Base-by-base conservation (phyloP, 2,329 filamentous ascomycete genomes). In the Fusarium nurragi region DNA sequence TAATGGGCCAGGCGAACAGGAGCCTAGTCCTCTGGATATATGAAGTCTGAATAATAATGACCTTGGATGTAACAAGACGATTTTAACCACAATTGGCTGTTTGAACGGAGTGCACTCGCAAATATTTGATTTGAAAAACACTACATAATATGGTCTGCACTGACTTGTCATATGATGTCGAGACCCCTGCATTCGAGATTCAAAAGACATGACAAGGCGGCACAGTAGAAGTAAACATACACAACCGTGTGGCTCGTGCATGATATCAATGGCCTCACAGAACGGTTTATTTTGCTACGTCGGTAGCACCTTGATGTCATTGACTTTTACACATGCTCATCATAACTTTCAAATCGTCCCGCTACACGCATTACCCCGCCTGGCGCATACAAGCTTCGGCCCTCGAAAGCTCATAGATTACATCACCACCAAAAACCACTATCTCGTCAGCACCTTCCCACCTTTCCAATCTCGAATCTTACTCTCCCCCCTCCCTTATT, bases 351-450 rank as follows among this genome's bases (percentile, higher is more conserved):
- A 14, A 38, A 32, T 30, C 11, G 34, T 49, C 51, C 49, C 70
- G 60, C 26, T 73, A 68, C 14, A 36, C 52, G 64, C 71, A 73
- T 63, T 32, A 45, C 58, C 61, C 59, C 59, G 47, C 45, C 36
- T 48, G 25, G 16, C 51, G 65, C 71, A 71, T 67, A 63, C 43
- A 41, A 19, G 22, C 23, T 45, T 37, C 38, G 43, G 48, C 58
- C 41, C 44, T 34, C 32, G 32, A 40, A 25, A 34, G 13, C n/a
- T 44, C 25, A 40, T 54, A 38, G 51, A 75, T 74, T 71, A 72
- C 69, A 73, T 73, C 73, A 74, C 71, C 64, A 57, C 53, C 64
- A 36, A 46, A 59, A 60, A 62, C 46, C 58, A 40, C 18, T 45
- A 48, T 38, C 40, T 26, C n/a, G 30, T 36, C 45, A 50, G 26